Evolutionary conservation across 164 flowering plant species (phyloP).

Genomic region (Magnolia officinalis): DNA sequence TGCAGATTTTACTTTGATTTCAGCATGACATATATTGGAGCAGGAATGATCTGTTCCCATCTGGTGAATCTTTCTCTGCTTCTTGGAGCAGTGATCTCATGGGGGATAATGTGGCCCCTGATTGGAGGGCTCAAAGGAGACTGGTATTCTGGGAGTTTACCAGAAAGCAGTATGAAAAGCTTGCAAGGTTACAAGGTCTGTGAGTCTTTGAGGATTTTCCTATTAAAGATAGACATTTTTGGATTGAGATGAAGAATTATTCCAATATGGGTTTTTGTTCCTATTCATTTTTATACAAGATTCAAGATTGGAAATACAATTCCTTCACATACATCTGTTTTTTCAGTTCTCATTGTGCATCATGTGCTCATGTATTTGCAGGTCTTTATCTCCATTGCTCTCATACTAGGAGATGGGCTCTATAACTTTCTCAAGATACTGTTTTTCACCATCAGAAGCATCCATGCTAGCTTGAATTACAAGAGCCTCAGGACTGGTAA

Average conservation of each 20-base stretch:
- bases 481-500: slow-evolving; percentile 31
- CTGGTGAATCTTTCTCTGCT: slow-evolving; percentile 82
- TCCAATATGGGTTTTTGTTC: not conserved
- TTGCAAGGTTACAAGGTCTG: slow-evolving; percentile 84
- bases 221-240: not conserved
- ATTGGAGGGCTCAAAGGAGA: slow-evolving; percentile 59
- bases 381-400: slow-evolving; percentile 78
- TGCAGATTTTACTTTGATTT: slow-evolving; percentile 89
- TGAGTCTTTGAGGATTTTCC: not conserved
- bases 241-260: not conserved
- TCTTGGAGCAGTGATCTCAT: slow-evolving; percentile 81
- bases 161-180: slow-evolving; percentile 83
- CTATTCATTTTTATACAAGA: not conserved
- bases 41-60: slow-evolving; percentile 93
- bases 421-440: slow-evolving; percentile 68
- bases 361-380: slow-evolving; percentile 23
- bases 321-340: not conserved
- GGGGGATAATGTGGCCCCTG: slow-evolving; percentile 97
- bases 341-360: not conserved
- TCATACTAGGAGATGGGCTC: slow-evolving; percentile 88
- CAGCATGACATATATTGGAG: slow-evolving; percentile 77
- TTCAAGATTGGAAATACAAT: not conserved
- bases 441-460: slow-evolving; percentile 7
- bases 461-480: not conserved
- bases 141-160: slow-evolving; percentile 57